Percentiles rank a stretch among this genome's conserved stretches.
Evolutionary conservation across 1,284 basidiomycete genomes (phyloP).

Genomic region (Termitomyces sp.): DNA sequence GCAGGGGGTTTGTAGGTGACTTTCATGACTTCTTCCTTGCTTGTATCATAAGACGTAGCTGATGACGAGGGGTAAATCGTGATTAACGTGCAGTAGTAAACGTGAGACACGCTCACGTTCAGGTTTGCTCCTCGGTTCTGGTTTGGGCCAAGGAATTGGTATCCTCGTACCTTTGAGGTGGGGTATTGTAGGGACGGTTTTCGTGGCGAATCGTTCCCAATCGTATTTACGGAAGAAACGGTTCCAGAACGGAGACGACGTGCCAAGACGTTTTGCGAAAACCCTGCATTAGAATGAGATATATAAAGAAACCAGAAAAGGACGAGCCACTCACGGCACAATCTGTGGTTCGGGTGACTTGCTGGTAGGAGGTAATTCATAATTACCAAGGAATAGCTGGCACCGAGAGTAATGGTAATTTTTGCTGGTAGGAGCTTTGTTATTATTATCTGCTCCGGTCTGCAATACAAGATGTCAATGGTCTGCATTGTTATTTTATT

Average conservation of each 20-base stretch:
- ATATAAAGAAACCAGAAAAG: background rate
- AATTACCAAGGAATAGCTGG: slow-evolving; percentile 68
- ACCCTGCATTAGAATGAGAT: slow-evolving; percentile 41
- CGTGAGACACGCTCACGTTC: slow-evolving; percentile 38
- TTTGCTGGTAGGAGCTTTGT: slow-evolving; percentile 30
- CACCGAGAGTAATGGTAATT: slow-evolving; percentile 74
- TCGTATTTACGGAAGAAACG: slow-evolving; percentile 45
- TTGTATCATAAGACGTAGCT: slow-evolving; percentile 60
- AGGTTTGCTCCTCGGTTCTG: slow-evolving; percentile 36
- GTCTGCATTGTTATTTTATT: background rate
- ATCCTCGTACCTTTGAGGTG: slow-evolving; percentile 37
- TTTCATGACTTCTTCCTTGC: slow-evolving; percentile 48
- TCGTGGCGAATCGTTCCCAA: slow-evolving; percentile 64
- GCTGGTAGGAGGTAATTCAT: slow-evolving; percentile 48
- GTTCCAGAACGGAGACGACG: slow-evolving; percentile 55
- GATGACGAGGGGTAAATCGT: background rate
- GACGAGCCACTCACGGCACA: slow-evolving; percentile 39
- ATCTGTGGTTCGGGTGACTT: slow-evolving; percentile 37
- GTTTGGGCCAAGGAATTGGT: slow-evolving; percentile 65
- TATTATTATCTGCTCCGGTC: slow-evolving; percentile 26
- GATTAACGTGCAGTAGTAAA: background rate
- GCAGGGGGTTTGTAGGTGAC: slow-evolving; percentile 64
- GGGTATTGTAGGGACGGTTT: slow-evolving; percentile 57
- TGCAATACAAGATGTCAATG: slow-evolving; percentile 12
- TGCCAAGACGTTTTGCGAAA: slow-evolving; percentile 67